Conservation (phyloP, 306 rosid genomes). For the Malus asiatica region DNA sequence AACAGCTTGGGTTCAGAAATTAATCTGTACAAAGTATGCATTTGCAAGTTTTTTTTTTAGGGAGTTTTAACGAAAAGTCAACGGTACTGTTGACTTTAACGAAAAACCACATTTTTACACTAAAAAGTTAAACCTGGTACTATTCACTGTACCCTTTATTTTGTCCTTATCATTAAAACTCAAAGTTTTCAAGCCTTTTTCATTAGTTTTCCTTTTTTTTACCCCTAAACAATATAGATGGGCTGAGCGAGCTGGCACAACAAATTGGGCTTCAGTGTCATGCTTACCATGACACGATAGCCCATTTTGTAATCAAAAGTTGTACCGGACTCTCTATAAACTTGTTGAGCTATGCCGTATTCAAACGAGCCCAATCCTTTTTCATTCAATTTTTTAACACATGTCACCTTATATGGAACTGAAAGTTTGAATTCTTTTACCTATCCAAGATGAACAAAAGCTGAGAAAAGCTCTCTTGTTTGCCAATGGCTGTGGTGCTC, state of each 20-base stretch:
- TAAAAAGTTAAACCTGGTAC: no score
- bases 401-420: not conserved
- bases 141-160: no score
- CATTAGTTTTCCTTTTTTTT: no score
- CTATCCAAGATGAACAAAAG: conserved; percentile 46
- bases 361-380: not conserved
- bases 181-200: no score
- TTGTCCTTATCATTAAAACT: no score
- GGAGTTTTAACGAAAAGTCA: no score
- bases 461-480: conserved; percentile 52
- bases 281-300: not conserved
- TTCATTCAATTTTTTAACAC: not conserved
- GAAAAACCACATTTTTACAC: no score
- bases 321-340: not conserved
- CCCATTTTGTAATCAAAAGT: not conserved
- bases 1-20: conserved; percentile 50
- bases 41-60: not conserved
- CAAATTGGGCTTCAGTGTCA: not conserved
- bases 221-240: not conserved
- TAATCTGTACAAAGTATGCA: conserved; percentile 42
- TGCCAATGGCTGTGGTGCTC: conserved; percentile 75
- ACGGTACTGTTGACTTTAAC: no score
- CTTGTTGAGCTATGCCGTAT: not conserved
- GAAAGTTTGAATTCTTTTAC: not conserved
- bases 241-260: not conserved